Evolutionary conservation across 768 basidiomycete species (phyloP), one percentile per base, ranked within the genome.

Genomic region (Tremella yokohamensis): DNA sequence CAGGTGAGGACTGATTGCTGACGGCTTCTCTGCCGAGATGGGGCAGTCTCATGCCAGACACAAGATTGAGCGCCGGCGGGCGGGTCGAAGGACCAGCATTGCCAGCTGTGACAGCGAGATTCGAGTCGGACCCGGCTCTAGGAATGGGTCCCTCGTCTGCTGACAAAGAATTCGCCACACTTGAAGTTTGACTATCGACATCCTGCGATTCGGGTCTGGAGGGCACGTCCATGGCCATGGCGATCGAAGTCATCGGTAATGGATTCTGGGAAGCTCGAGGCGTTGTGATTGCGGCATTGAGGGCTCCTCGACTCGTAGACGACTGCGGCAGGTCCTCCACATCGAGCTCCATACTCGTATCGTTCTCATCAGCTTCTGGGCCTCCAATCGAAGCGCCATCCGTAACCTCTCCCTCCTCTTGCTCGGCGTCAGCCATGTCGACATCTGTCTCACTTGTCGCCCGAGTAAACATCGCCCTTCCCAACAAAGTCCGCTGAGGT

Each of bases 321-420:
- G 65, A 58, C 22, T 49, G 61, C 16, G 54, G 40, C 1, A 40
- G 49, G 13, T 58, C 54, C n/a, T 25, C 25, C 0, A 49, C 60
- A 24, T 72, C 76, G 37, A 67, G 54, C 19, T 74, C 83, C 79
- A 83, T 82, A 52, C 83, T 83, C 1, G 79, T 81, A 52, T 88
- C 87, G 22, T 81, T 85, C 6, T 45, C 42, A 45, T 45, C 42
- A 6, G 42, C 42, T 11, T 34, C 29, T 34, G 29, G 29, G 47
- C 87, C 58, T 25, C 61, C 68, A 2, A 59, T 48, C 2, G 63
- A 66, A 3, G 62, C 56, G 50, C 87, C 87, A 71, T 92, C 88
- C 0, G 87, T 86, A 76, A 89, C 88, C 0, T 87, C 86, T 57
- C 87, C 85, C 0, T 48, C 78, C 74, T 79, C 57, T 22, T 42